Conservation (phyloP, 495 filamentous ascomycete species). For the Penicillium odoratum region DNA sequence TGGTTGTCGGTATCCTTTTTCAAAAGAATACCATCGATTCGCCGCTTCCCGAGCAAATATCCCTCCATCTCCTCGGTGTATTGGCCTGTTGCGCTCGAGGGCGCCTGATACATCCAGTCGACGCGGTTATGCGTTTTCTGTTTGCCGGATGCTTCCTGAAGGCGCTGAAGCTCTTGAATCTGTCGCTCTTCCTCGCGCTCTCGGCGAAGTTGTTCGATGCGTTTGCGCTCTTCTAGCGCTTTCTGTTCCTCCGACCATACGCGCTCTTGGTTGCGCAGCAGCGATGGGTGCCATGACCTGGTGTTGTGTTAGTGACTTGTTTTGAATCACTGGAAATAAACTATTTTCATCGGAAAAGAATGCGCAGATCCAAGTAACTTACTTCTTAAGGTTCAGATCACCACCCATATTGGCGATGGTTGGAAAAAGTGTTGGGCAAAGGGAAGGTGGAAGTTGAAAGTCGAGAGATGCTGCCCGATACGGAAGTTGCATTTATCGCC, state of each 20-base stretch:
- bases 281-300: conserved; percentile 82
- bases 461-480: neutral
- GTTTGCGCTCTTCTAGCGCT: conserved; percentile 93
- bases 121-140: conserved; percentile 72
- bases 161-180: conserved; percentile 85
- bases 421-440: neutral
- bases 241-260: conserved; percentile 88
- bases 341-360: neutral
- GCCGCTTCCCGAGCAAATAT: conserved; percentile 86
- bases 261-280: conserved; percentile 77
- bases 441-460: conserved; percentile 3
- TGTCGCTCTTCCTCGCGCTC: conserved; percentile 93
- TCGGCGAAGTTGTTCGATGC: conserved; percentile 79
- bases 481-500: conserved; percentile 5
- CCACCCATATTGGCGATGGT: conserved; percentile 66
- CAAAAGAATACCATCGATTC: conserved; percentile 80
- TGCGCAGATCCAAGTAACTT: conserved; percentile 5
- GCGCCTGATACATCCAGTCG: conserved; percentile 97
- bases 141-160: conserved; percentile 88
- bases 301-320: conserved; percentile 15
- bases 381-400: conserved; percentile 94
- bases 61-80: conserved; percentile 93
- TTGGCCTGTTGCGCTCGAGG: conserved; percentile 73
- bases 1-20: conserved; percentile 74
- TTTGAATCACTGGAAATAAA: neutral